Evolutionary conservation across 2,329 filamentous ascomycete genomes (phyloP).

Genomic region (Rhynchosporium secalis): DNA sequence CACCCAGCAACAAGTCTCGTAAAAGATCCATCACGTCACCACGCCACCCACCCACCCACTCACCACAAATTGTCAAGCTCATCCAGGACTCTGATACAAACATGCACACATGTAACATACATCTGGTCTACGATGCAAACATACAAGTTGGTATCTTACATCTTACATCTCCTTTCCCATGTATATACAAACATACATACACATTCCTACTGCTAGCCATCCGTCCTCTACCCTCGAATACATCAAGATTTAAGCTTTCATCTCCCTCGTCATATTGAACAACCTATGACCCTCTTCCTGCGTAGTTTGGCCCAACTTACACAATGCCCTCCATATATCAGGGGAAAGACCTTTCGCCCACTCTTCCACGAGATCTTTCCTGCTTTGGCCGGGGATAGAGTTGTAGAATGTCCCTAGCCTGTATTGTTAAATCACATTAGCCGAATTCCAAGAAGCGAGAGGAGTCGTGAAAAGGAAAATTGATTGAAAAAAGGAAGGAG

Average conservation of each 20-base stretch:
- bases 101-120: too few relatives aligned
- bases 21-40: too few relatives aligned
- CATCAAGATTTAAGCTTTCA: slow-evolving; percentile 30
- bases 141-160: too few relatives aligned
- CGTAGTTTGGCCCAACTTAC: slow-evolving; percentile 33
- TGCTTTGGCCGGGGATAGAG: slow-evolving; percentile 62
- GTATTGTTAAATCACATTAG: slow-evolving; percentile 17
- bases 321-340: slow-evolving; percentile 65
- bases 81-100: too few relatives aligned
- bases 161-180: too few relatives aligned
- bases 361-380: slow-evolving; percentile 68
- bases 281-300: slow-evolving; percentile 34
- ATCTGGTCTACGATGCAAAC: too few relatives aligned
- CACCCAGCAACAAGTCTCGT: too few relatives aligned
- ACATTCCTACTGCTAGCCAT: too few relatives aligned
- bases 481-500: neutral
- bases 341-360: slow-evolving; percentile 74
- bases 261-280: slow-evolving; percentile 34
- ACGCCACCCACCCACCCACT: too few relatives aligned
- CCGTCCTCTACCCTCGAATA: neutral
- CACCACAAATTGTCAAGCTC: too few relatives aligned
- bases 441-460: neutral
- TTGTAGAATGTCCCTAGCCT: slow-evolving; percentile 79
- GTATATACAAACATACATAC: too few relatives aligned
- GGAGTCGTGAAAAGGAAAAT: neutral